phyloP scores from a whole-genome alignment of 129 eudicot species.

The Arctium minus region DNA sequence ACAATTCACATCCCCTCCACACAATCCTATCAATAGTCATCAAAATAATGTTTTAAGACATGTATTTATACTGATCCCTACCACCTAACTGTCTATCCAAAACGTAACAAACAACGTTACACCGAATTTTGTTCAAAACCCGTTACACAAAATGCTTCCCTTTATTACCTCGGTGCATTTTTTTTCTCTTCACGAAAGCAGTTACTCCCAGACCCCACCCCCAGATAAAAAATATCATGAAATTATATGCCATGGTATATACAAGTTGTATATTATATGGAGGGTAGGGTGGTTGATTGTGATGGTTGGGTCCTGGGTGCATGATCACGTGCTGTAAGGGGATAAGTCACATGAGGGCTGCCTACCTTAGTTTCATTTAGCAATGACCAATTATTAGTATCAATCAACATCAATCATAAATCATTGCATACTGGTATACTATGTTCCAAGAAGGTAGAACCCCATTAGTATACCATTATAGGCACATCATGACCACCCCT shows the following conservation, averaged over 20 bases:
- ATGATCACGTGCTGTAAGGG: constrained; percentile 56
- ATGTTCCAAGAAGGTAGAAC: constrained; percentile 50
- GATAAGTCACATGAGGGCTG: constrained; percentile 60
- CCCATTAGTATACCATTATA: constrained; percentile 42
- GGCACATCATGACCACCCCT: constrained; percentile 39
- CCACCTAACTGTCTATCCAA: neutral
- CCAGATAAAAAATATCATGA: no score
- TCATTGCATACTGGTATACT: constrained; percentile 39
- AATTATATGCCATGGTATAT: neutral
- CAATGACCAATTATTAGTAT: constrained; percentile 42
- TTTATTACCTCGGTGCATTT: neutral
- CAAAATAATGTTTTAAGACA: neutral
- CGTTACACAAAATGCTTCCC: neutral
- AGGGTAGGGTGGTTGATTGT: constrained; percentile 20
- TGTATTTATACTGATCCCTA: neutral
- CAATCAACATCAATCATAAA: constrained; percentile 24
- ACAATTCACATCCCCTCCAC: neutral
- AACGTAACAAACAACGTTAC: neutral
- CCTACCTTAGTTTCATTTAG: constrained; percentile 34
- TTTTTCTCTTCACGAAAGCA: neutral
- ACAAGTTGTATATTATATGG: constrained; percentile 8
- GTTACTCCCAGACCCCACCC: neutral
- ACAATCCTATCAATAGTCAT: neutral
- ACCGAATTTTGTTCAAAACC: neutral
- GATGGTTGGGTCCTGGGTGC: constrained; percentile 42